Percentiles rank a stretch among this genome's conserved stretches.
Conservation (phyloP, 2,329 filamentous ascomycete species). For the Botrytis tulipae region DNA sequence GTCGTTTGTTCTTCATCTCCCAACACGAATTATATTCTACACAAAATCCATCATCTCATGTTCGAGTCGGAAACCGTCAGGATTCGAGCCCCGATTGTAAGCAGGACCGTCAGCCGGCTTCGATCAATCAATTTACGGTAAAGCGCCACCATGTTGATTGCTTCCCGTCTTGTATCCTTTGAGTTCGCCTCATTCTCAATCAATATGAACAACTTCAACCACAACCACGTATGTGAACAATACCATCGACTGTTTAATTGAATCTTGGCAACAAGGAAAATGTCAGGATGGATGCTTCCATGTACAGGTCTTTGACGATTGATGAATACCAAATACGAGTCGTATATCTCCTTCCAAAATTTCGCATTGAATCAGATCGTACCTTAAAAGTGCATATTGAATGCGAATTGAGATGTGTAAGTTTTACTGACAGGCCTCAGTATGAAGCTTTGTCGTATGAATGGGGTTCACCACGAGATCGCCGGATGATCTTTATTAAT, state of each 20-base stretch:
- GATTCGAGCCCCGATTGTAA: background rate
- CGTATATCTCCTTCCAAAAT: background rate
- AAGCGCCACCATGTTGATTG: background rate
- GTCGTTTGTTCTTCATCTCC: background rate
- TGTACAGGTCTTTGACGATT: background rate
- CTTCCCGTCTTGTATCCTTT: background rate
- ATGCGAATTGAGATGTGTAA: background rate
- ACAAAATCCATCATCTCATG: background rate
- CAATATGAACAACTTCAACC: background rate
- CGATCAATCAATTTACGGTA: background rate
- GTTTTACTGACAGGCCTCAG: background rate
- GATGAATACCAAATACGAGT: background rate
- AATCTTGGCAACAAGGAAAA: background rate
- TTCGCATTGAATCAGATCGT: background rate
- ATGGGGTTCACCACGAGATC: background rate
- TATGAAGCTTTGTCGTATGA: background rate
- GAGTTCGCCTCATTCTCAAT: background rate
- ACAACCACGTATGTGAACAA: background rate
- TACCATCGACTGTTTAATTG: background rate
- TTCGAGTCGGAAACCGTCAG: background rate
- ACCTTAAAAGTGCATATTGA: background rate
- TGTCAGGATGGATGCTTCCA: background rate
- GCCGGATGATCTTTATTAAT: background rate
- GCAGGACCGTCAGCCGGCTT: background rate
- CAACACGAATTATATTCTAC: background rate